Base-by-base conservation (phyloP, 2,329 filamentous ascomycete genomes). In the Fusarium sulawesiense region DNA sequence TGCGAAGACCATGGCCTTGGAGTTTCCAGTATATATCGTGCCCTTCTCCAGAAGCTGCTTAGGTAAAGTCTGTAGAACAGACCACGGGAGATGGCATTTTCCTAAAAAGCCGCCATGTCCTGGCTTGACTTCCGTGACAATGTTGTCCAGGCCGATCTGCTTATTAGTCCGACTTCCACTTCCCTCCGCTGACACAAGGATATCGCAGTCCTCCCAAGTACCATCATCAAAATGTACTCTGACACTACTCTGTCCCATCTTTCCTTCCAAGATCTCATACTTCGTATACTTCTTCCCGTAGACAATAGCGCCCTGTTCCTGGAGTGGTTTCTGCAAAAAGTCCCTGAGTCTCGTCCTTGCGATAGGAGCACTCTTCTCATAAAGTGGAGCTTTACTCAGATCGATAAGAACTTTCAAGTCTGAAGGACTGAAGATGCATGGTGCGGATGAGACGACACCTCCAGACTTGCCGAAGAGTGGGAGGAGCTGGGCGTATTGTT, bases 241-340 rank as follows among this genome's bases (percentile, higher is more conserved):
- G 1, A 60, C 30, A 3, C 9, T 30, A 11, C 12, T 59, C 4
- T 56, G 27, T 1, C 14, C 56, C 4, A 0, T 3, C 5, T 30
- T 20, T 0, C 4, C 30, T 10, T 14, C 1, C 0, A 56, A 4
- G 0, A 30, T 25, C n/a, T 60, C 40, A 12, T 40, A 56, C 3
- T 1, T 18, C 4, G 25, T 1, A 4, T 20, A 56, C 18, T 56
- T 60, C 41, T 25, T 40, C 0, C 30, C 40, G 25, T 45, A 60
- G 2, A 12, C 6, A 1, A 60, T 56, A 4, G 1, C 8, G 0
- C 1, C 2, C 0, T 4, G 13, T 6, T 46, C 23, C 3, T 45
- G 23, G 0, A 60, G 3, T 0, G 41, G 50, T 1, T 30, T 23
- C 1, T 60, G 56, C 0, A 59, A 7, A 2, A 56, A 46, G 7